Evolutionary conservation across 1,284 basidiomycete species (phyloP), one percentile per base, ranked within the genome.

Genomic region (Bjerkandera adusta): DNA sequence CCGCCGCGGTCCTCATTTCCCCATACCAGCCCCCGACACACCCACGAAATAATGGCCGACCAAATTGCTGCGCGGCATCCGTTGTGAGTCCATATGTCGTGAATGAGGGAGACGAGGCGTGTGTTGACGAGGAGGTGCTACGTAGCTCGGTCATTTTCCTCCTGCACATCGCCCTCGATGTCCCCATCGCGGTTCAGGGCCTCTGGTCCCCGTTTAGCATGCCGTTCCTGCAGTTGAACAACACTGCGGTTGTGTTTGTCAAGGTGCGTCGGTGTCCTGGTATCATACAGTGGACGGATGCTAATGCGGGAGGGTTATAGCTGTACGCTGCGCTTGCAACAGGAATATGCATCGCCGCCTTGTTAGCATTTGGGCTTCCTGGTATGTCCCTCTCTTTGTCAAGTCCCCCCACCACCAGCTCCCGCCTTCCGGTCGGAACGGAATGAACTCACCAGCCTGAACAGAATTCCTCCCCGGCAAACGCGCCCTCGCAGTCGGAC

Each of bases 381-480:
- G 85, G 85, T 73, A 39, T 22, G 69, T 72, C 24, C 4, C n/a
- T 59, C 57, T 46, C 30, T 13, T 44, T 20, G 45, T n/a, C n/a
- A n/a, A n/a, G n/a, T n/a, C n/a, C n/a, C n/a, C n/a, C n/a, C n/a
- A n/a, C n/a, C n/a, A 16, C 15, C 25, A n/a, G 34, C 34, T n/a
- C n/a, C n/a, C n/a, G n/a, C n/a, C n/a, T n/a, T n/a, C n/a, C n/a
- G n/a, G n/a, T n/a, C n/a, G n/a, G n/a, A n/a, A n/a, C n/a, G n/a
- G n/a, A n/a, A n/a, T n/a, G n/a, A n/a, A n/a, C n/a, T n/a, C n/a
- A n/a, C n/a, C n/a, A n/a, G n/a, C n/a, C n/a, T n/a, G n/a, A n/a
- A n/a, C 49, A 81, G 89, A 92, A 57, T 90, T 88, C 64, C 68
- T 92, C 3, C 90, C 90, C 0, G 88, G 89, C 6, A 92, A 92